These are phyloP conservation scores for Plenodomus biglobosus DNA, from an alignment of 2,329 filamentous ascomycete genomes.

Conservation along the genomic window DNA sequence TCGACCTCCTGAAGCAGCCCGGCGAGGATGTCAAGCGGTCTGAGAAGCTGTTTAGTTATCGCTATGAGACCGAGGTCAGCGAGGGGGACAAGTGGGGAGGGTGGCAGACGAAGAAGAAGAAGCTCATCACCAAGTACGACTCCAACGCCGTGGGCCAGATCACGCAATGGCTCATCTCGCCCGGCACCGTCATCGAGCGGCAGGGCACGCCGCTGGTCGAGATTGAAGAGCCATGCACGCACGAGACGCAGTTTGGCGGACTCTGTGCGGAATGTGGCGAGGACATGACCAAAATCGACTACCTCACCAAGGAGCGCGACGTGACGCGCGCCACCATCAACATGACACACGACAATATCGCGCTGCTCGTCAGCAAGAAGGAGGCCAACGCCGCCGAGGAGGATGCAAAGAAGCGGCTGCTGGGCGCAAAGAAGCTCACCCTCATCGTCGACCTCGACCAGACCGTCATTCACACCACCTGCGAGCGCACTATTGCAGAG, in stretches of 20 bases:
- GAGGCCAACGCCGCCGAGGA: slow-evolving; percentile 83
- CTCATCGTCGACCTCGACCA: slow-evolving; percentile 97
- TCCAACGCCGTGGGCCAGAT: slow-evolving; percentile 81
- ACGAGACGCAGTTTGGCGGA: slow-evolving; percentile 87
- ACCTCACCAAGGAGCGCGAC: slow-evolving; percentile 77
- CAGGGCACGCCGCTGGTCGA: slow-evolving; percentile 62
- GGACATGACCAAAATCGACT: slow-evolving; percentile 90
- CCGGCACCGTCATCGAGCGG: slow-evolving; percentile 64
- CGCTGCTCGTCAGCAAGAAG: slow-evolving; percentile 78
- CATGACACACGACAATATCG: slow-evolving; percentile 90
- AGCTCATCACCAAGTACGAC: slow-evolving; percentile 77
- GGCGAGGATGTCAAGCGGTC: slow-evolving; percentile 76
- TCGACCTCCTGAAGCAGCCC: slow-evolving; percentile 73
- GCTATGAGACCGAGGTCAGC: slow-evolving; percentile 73
- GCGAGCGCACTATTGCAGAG: slow-evolving; percentile 92
- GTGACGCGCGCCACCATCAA: slow-evolving; percentile 87
- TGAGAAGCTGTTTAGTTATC: slow-evolving; percentile 81
- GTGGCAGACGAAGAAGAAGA: slow-evolving; percentile 66
- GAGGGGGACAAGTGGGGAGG: slow-evolving; percentile 73
- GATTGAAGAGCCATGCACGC: slow-evolving; percentile 87
- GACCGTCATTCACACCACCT: slow-evolving; percentile 97
- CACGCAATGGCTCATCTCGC: slow-evolving; percentile 70
- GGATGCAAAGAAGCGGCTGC: slow-evolving; percentile 78
- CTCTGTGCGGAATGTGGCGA: slow-evolving; percentile 91
- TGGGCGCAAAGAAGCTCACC: slow-evolving; percentile 80